These are phyloP conservation scores for Gloeostereum incarnatum DNA, from an alignment of 768 basidiomycete genomes.

Conservation along the genomic window DNA sequence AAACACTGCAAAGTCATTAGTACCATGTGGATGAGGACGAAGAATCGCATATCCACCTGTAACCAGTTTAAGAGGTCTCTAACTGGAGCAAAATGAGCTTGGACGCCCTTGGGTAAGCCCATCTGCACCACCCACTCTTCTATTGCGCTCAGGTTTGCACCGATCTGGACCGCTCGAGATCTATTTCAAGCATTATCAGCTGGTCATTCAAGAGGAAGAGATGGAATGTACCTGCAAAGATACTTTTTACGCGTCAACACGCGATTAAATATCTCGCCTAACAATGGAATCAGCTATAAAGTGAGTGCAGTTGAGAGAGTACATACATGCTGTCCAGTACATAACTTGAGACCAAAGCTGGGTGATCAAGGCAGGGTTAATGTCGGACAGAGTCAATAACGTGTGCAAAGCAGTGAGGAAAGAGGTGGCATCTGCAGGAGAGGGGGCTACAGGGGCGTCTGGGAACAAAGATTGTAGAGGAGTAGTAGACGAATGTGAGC, in stretches of 20 bases:
- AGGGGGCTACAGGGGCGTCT: conserved; percentile 30
- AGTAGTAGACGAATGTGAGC: conserved; percentile 31
- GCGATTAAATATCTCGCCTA: conserved; percentile 82
- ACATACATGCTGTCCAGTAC: conserved; percentile 93
- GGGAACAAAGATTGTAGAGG: conserved; percentile 43
- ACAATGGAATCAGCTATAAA: conserved; percentile 7
- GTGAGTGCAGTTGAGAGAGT: conserved; percentile 3
- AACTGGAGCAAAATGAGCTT: conserved; percentile 75
- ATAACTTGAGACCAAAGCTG: conserved; percentile 98
- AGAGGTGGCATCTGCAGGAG: conserved; percentile 52
- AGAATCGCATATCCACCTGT: conserved; percentile 39
- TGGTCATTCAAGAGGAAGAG: background rate
- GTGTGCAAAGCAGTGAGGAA: conserved; percentile 84
- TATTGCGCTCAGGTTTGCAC: conserved; percentile 73
- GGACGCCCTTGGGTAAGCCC: conserved; percentile 71
- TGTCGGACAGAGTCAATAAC: conserved; percentile 74
- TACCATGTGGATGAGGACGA: background rate
- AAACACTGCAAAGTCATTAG: conserved; percentile 42
- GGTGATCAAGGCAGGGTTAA: conserved; percentile 81
- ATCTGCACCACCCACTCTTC: conserved; percentile 90
- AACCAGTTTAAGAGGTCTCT: conserved; percentile 81
- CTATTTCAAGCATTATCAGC: conserved; percentile 21
- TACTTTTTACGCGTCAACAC: conserved; percentile 89
- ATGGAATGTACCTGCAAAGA: conserved; percentile 60
- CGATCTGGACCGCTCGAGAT: conserved; percentile 83